A percentile compares a stretch with the other conserved stretches of the same genome.
phyloP scores from a whole-genome alignment of 805 yeast species.

The Wickerhamiella dianesei region DNA sequence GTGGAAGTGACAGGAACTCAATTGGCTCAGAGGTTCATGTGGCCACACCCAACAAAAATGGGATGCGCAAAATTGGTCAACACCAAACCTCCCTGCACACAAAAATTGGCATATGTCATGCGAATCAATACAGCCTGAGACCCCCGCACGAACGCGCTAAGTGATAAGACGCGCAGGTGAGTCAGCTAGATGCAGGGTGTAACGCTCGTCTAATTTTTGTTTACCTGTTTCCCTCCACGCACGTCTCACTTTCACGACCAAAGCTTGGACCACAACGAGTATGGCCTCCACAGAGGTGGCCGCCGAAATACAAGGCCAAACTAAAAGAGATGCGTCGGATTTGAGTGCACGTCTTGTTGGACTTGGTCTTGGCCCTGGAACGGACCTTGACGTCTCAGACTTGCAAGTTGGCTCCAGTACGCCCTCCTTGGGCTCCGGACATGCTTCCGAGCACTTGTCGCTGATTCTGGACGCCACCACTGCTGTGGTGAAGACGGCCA shows the following conservation, averaged over 20 bases:
- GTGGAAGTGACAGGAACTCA: too few relatives aligned
- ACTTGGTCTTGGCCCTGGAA: background rate
- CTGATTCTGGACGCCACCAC: too few relatives aligned
- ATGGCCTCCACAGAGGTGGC: background rate
- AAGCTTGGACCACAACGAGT: background rate
- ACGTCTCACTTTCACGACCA: background rate
- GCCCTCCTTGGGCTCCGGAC: too few relatives aligned
- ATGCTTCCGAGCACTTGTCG: too few relatives aligned
- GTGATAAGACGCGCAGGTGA: background rate
- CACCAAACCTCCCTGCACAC: too few relatives aligned
- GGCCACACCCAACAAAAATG: too few relatives aligned
- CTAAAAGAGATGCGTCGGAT: background rate
- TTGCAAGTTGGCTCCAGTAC: too few relatives aligned
- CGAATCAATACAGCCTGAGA: background rate
- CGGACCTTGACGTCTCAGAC: too few relatives aligned
- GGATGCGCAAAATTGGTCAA: too few relatives aligned
- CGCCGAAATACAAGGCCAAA: background rate
- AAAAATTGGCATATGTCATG: too few relatives aligned
- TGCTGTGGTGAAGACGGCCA: too few relatives aligned
- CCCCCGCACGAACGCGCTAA: background rate
- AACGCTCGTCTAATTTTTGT: background rate
- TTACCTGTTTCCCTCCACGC: background rate
- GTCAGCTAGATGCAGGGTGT: background rate
- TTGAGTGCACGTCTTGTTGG: background rate
- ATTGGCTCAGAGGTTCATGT: too few relatives aligned